These are phyloP conservation scores for Drosera capensis DNA, from an alignment of 148 eudicot genomes.

Conservation along the genomic window DNA sequence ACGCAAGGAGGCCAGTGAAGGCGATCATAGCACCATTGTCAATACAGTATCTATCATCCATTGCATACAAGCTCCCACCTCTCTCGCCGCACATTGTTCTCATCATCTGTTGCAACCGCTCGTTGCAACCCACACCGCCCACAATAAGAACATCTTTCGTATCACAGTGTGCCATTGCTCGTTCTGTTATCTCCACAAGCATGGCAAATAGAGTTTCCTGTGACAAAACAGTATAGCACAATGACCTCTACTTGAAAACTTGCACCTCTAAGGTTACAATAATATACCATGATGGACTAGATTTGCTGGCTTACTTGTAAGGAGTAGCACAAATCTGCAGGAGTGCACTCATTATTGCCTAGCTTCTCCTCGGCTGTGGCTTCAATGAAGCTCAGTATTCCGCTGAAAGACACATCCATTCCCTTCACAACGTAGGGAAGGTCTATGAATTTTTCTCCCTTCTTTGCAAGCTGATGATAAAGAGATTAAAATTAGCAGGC, in stretches of 20 bases:
- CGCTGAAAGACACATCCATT: constrained; percentile 97
- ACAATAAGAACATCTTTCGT: constrained; percentile 82
- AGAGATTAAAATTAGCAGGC: not conserved
- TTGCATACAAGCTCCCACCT: constrained; percentile 59
- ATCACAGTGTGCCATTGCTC: constrained; percentile 99
- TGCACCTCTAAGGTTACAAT: not conserved
- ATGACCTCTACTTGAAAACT: not conserved
- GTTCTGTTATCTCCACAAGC: constrained; percentile 97
- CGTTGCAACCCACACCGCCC: constrained; percentile 95
- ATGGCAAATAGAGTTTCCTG: constrained; percentile 92
- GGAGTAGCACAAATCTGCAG: constrained; percentile 92
- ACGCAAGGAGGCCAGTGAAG: constrained; percentile 73
- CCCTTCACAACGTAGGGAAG: constrained; percentile 96
- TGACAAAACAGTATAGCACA: not conserved
- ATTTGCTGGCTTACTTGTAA: constrained; percentile 44
- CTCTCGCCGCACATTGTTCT: constrained; percentile 73
- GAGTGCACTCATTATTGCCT: constrained; percentile 75
- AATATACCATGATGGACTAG: not conserved
- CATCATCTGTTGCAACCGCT: constrained; percentile 90
- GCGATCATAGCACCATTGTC: constrained; percentile 97
- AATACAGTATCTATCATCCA: constrained; percentile 76
- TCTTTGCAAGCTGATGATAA: constrained; percentile 69
- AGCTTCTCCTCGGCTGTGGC: constrained; percentile 79
- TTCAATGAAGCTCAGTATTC: constrained; percentile 82
- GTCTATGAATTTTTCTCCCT: constrained; percentile 79